These are phyloP conservation scores for Monosporascus sp. DNA, from an alignment of 2,329 filamentous ascomycete genomes.

Conservation along the genomic window DNA sequence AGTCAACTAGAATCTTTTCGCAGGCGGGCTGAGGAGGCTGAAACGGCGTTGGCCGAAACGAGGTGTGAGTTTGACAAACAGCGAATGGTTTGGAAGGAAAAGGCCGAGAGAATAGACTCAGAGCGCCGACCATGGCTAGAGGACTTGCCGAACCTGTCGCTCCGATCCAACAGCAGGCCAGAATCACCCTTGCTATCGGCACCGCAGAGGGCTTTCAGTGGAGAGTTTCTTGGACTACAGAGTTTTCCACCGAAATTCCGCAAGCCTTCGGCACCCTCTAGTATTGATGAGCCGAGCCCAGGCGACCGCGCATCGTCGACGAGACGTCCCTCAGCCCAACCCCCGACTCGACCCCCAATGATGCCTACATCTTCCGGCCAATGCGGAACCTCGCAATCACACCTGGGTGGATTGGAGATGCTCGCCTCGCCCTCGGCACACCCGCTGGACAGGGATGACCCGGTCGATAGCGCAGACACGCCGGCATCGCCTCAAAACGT, in stretches of 20 bases:
- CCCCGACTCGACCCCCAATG: conserved; percentile 35
- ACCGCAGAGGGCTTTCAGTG: conserved; percentile 46
- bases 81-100: conserved; percentile 33
- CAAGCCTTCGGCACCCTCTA: conserved; percentile 46
- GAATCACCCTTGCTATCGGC: conserved; percentile 49
- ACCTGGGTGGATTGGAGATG: conserved; percentile 42
- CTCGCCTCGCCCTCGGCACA: conserved; percentile 35
- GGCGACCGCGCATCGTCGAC: conserved; percentile 33
- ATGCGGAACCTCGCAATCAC: conserved; percentile 31
- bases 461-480: conserved; percentile 49
- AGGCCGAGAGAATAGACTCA: conserved; percentile 31
- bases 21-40: conserved; percentile 58
- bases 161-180: conserved; percentile 44
- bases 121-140: conserved; percentile 49
- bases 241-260: conserved; percentile 35
- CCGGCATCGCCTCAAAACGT: conserved; percentile 61
- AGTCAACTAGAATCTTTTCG: conserved; percentile 57
- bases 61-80: conserved; percentile 46
- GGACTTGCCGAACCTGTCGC: conserved; percentile 36
- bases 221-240: conserved; percentile 45
- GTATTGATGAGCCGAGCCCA: conserved; percentile 37
- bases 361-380: conserved; percentile 32
- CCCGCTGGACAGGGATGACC: conserved; percentile 41
- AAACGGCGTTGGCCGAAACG: conserved; percentile 56
- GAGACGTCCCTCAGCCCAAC: conserved; percentile 47